Evolutionary conservation across 1,284 basidiomycete species (phyloP), one percentile per base, ranked within the genome.

Genomic region (Fomes fomentarius): DNA sequence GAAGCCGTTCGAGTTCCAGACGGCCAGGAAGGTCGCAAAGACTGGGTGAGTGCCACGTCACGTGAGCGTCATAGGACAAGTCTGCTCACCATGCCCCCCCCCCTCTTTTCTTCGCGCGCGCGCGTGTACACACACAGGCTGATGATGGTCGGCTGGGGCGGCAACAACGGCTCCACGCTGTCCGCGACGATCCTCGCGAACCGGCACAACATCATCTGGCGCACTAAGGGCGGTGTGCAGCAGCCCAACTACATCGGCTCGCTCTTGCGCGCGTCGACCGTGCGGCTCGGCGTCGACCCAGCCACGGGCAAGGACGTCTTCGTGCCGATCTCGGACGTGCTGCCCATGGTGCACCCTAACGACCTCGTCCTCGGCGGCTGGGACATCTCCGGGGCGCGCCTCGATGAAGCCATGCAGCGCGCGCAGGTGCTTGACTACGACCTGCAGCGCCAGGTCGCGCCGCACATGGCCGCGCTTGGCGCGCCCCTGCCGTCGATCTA

Each of bases 341-440:
- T 98, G 45, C 96, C 96, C 55, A 98, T 97, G 93, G 95, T 98
- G 52, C 96, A 98, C 79, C 96, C 96, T 62, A 96, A 98, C 73
- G 97, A 99, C 76, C 88, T 99, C 68, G 94, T 98, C 61, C 83
- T 98, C 63, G 93, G 95, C 54, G 97, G 96, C 30, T 99, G 96
- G 97, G 96, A 99, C 71, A 98, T 99, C 69, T 97, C 94, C 45
- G 83, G 87, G 50, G 52, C 88, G 40, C 74, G 86, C 49, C 82
- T 99, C 77, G 95, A 98, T 75, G 82, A 90, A 74, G 94, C 97
- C 26, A 98, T 98, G 94, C 77, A 83, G 59, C 93, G 96, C 62
- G 92, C 95, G 52, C 82, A 95, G 74, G 96, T 99, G 51, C 86
- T 99, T 60, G 93, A 98, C 74, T 98, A 91, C 69, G 96, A 99